Evolutionary conservation across 2,329 filamentous ascomycete genomes (phyloP).

Genomic region (Coniochaeta hoffmannii): DNA sequence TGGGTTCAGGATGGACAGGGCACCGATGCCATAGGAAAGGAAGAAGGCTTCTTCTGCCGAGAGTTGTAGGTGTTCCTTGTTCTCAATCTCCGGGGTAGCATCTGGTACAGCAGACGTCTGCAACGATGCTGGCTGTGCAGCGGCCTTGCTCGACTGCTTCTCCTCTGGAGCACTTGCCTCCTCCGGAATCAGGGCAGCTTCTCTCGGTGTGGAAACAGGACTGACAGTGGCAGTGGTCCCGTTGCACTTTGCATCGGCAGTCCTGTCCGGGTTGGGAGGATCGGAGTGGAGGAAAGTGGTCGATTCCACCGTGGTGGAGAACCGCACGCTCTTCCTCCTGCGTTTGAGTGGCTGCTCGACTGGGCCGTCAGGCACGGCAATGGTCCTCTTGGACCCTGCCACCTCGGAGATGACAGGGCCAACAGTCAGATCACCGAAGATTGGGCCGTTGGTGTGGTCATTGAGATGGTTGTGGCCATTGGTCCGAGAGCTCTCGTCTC

Average conservation of each 20-base stretch:
- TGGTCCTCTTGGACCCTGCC: not conserved
- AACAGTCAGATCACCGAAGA: not conserved
- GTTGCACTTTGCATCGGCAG: not conserved
- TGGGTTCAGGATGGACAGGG: constrained; percentile 54
- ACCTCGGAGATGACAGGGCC: not conserved
- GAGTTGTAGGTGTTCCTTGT: constrained; percentile 82
- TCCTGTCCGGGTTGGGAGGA: constrained; percentile 36
- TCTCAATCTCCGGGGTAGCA: constrained; percentile 23
- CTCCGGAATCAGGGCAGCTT: not conserved
- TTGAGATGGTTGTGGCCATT: not conserved
- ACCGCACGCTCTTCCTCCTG: constrained; percentile 57
- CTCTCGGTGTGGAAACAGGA: not conserved
- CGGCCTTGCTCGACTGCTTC: not conserved
- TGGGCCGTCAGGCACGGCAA: not conserved
- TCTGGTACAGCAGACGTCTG: not conserved
- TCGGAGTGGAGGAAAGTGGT: constrained; percentile 49
- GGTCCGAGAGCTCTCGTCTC: not conserved
- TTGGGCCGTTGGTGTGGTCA: not conserved
- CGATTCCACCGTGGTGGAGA: constrained; percentile 60
- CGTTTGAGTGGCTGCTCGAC: constrained; percentile 25
- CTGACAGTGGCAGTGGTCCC: not conserved
- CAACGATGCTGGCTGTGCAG: not conserved
- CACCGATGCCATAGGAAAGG: constrained; percentile 72
- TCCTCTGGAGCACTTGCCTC: not conserved
- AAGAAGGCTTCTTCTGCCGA: constrained; percentile 90